These are phyloP conservation scores for Psidium guajava DNA, from an alignment of 345 rosid species.

Conservation along the genomic window DNA sequence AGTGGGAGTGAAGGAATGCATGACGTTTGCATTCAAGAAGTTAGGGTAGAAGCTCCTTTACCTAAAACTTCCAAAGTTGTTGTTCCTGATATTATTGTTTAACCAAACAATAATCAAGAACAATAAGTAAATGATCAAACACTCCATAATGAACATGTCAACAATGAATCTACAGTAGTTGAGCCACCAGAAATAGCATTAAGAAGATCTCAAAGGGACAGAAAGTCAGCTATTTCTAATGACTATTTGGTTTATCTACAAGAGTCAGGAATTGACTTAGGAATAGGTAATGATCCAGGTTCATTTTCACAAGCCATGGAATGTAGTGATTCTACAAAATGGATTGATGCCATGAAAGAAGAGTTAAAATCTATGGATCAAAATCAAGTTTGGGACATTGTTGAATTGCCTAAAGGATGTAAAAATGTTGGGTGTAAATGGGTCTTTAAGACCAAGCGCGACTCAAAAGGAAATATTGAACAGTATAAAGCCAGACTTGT, in stretches of 20 bases:
- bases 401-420: neutral
- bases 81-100: too few species aligned
- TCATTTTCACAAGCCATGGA: neutral
- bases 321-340: neutral
- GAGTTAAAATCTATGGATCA: neutral
- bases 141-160: too few species aligned
- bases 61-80: too few species aligned
- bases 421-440: neutral
- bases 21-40: too few species aligned
- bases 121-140: too few species aligned
- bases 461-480: neutral
- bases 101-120: too few species aligned
- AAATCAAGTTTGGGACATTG: neutral
- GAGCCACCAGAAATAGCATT: too few species aligned
- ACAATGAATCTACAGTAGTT: too few species aligned
- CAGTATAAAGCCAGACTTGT: neutral
- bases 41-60: too few species aligned
- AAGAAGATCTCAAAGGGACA: too few species aligned
- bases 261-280: neutral
- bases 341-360: neutral
- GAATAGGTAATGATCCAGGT: neutral
- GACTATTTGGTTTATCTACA: slow-evolving; percentile 3
- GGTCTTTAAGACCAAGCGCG: neutral
- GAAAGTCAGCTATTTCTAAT: neutral
- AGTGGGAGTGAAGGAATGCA: neutral